A percentile compares a stretch with the other conserved stretches of the same genome.
phyloP scores from a whole-genome alignment of 163 green algal species.

The Chlorella variabilis region DNA sequence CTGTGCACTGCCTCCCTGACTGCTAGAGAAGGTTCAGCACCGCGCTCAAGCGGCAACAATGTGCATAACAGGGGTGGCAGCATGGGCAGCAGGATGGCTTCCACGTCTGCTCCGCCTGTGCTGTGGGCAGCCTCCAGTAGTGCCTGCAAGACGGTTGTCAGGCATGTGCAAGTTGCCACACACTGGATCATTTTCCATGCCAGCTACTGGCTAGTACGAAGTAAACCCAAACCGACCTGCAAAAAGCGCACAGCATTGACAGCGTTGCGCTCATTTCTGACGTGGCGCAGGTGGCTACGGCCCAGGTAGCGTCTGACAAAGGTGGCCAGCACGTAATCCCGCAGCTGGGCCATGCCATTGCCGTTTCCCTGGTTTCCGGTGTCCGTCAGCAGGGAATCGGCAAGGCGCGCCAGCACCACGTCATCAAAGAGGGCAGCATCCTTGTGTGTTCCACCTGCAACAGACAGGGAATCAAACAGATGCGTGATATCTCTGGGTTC shows the following conservation, averaged over 20 bases:
- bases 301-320: conserved; percentile 39
- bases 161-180: neutral
- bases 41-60: conserved; percentile 6
- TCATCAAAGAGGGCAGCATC: conserved; percentile 7
- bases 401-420: conserved; percentile 22
- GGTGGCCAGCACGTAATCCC: conserved; percentile 12
- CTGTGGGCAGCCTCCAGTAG: neutral
- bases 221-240: no score
- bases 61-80: conserved; percentile 4
- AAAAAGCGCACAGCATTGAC: conserved; percentile 42
- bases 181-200: neutral
- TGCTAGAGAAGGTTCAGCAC: neutral
- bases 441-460: no score
- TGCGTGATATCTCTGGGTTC: no score
- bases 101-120: neutral
- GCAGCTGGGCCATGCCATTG: neutral
- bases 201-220: no score
- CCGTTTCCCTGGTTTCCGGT: neutral
- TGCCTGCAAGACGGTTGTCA: neutral
- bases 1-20: neutral
- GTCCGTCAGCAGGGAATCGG: neutral
- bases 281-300: neutral
- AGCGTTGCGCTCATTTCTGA: conserved; percentile 16
- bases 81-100: conserved; percentile 7
- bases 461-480: no score